Evolutionary conservation across 2,329 filamentous ascomycete species (phyloP), one percentile per base, ranked within the genome.

Genomic region (Fonsecaea pedrosoi): DNA sequence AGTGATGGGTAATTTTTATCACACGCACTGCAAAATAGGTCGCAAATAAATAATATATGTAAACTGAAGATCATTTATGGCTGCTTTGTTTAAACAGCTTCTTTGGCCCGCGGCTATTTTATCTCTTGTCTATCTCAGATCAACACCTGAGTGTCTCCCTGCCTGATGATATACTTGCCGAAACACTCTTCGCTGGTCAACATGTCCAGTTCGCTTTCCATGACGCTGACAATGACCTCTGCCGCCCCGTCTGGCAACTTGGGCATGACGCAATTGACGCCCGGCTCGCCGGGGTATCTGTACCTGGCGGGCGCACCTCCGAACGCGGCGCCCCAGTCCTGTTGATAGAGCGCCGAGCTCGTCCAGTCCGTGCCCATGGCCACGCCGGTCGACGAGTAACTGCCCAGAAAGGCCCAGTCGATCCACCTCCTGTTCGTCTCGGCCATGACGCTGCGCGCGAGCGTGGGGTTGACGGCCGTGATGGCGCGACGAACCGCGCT

Each of bases 331-430:
- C 61, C 61, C 61, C 61, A 64, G 12, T 64, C 61, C 7, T 57
- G 48, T 8, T 50, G 37, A 37, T 64, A 64, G 8, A 64, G 42
- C 30, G 40, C 1, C 13, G 40, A 57, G 42, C 61, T 64, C 35
- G 61, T 64, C 61, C 61, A 64, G 32, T 64, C 61, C 18, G 61
- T 64, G n/a, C 61, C 61, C 61, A 64, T 64, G n/a, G 61, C 50
- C 42, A 64, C 61, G 5, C 61, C 61, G 3, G 61, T 64, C 15
- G 61, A 53, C 15, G 38, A 37, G 21, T 55, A 58, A 34, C 25
- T 58, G 54, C 54, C 30, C 40, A 64, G n/a, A 25, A 64, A 64
- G 3, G 54, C 61, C 61, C 61, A 64, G 34, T 57, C 40, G n/a
- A 58, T 30, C 61, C 61, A 64, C 13, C 32, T 30, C 18, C 58